phyloP scores from a whole-genome alignment of 2,329 filamentous ascomycete species.

The Elsinoe ampelina region DNA sequence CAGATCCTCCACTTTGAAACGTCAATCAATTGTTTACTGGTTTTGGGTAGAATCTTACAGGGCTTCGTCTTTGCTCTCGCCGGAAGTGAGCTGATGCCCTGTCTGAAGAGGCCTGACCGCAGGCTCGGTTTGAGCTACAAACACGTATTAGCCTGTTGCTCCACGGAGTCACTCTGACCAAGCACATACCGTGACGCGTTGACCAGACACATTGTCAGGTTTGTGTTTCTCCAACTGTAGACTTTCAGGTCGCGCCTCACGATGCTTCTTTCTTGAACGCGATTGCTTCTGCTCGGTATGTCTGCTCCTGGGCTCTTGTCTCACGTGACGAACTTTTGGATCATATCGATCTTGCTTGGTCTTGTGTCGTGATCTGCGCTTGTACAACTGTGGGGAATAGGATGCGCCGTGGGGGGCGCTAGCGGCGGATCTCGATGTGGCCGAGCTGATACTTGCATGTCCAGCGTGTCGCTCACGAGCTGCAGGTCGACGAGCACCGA shows the following conservation, averaged over 20 bases:
- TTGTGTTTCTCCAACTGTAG: background rate
- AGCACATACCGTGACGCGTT: background rate
- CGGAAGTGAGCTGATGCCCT: slow-evolving; percentile 6
- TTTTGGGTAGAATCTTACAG: background rate
- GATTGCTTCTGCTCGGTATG: slow-evolving; percentile 7
- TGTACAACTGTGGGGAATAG: slow-evolving; percentile 23
- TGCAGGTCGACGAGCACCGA: background rate
- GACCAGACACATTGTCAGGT: background rate
- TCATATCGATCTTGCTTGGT: slow-evolving; percentile 39
- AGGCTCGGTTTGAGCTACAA: background rate
- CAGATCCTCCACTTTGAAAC: background rate
- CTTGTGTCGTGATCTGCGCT: slow-evolving; percentile 37
- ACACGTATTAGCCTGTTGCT: background rate
- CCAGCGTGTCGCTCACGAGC: background rate
- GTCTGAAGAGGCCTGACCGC: slow-evolving; percentile 1
- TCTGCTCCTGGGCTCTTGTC: slow-evolving; percentile 26
- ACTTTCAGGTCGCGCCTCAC: background rate
- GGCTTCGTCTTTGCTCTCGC: background rate
- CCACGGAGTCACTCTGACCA: background rate
- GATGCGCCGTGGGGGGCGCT: background rate
- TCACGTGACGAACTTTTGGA: slow-evolving; percentile 22
- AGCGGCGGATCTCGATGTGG: background rate
- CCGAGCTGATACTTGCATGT: background rate
- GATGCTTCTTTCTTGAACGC: background rate
- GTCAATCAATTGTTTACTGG: background rate